Evolutionary conservation across 2,329 filamentous ascomycete genomes (phyloP), one percentile per base, ranked within the genome.

Genomic region (Alternaria panax): DNA sequence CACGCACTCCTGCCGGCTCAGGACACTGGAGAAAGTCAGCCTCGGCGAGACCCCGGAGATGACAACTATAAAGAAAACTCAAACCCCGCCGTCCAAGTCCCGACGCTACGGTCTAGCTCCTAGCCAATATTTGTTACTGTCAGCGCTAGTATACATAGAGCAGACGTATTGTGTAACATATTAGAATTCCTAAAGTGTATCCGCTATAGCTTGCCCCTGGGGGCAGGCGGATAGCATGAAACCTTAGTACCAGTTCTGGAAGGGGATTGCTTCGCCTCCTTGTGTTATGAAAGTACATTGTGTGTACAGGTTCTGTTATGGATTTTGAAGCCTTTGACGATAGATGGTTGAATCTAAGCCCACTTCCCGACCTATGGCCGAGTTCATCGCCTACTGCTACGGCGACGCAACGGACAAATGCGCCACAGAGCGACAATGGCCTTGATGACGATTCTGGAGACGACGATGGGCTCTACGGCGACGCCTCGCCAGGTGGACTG

Each of bases 121-220:
- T 28, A 28, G 28, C 41, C 2, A 54, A 18, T 43, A 36, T 7
- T 36, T 34, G 3, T 25, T 30, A 14, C 30, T 7, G 18, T 54
- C n/a, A 54, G 32, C 41, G 41, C 51, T 54, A 54, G 40, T 54
- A 41, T 38, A 54, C 28, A 46, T 46, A 46, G 43, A 46, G 43
- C 24, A 18, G 28, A 40, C 18, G 9, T 12, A 40, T 36, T 47
- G 12, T 47, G 24, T 36, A 24, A 27, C 22, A 47, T 54, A 18
- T 38, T 28, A 7, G 27, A 7, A 7, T 28, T 28, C 27, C 30
- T 34, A 40, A 25, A 16, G n/a, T 24, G 14, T 40, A 16, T 25
- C 20, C 5, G n/a, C 38, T 28, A 38, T 38, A 38, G 34, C 34
- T 38, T 38, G n/a, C 27, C n/a, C 34, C 34, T 38, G 5, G 14